Conservation (phyloP, 768 basidiomycete species). For the Chlorophyllum brunneum region DNA sequence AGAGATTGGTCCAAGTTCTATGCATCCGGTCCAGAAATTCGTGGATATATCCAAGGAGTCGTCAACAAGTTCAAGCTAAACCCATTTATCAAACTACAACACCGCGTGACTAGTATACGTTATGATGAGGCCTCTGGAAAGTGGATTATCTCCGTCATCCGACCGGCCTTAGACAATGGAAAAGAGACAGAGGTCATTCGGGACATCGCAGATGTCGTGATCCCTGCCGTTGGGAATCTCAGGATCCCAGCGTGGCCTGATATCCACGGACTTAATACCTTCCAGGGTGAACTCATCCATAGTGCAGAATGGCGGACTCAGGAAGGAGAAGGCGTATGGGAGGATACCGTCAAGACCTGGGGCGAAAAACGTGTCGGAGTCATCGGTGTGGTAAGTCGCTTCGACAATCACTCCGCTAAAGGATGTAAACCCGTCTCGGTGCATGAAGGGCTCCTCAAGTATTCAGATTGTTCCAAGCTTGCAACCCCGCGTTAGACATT, state of each 20-base stretch:
- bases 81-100: conserved; percentile 50
- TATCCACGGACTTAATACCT: conserved; percentile 52
- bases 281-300: conserved; percentile 57
- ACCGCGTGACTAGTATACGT: conserved; percentile 47
- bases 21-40: conserved; percentile 57
- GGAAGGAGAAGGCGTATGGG: conserved; percentile 33
- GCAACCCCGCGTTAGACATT: conserved; percentile 45
- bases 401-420: background rate
- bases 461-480: conserved; percentile 58
- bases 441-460: conserved; percentile 52
- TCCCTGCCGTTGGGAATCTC: conserved; percentile 49
- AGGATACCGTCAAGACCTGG: conserved; percentile 46
- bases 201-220: conserved; percentile 53
- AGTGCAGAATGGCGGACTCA: conserved; percentile 57
- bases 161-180: conserved; percentile 16
- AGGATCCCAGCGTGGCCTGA: conserved; percentile 68
- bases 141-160: conserved; percentile 51
- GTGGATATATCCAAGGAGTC: conserved; percentile 45
- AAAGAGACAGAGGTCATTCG: conserved; percentile 37
- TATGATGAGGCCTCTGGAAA: conserved; percentile 49
- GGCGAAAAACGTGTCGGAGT: conserved; percentile 50
- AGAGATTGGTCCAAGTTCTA: conserved; percentile 61
- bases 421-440: too few relatives aligned
- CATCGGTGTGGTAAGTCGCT: conserved; percentile 52
- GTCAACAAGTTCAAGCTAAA: conserved; percentile 54